Base-by-base conservation (phyloP, 75 land plant genomes). In the Chamaecyparis obtusa region DNA sequence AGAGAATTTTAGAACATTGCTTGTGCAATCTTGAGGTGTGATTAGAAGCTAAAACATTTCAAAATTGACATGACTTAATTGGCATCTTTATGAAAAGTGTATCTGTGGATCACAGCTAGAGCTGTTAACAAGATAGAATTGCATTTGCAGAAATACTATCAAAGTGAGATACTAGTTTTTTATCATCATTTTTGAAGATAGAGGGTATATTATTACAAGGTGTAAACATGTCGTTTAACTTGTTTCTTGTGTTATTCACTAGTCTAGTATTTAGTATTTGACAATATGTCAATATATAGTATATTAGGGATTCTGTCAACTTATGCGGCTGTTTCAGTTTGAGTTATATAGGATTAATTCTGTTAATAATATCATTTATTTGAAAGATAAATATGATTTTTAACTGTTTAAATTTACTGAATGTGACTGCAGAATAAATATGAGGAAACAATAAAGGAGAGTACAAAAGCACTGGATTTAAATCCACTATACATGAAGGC, bases 401-500 rank as follows among this genome's bases (percentile, higher is more conserved):
- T 64, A 64, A 64, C 69, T 64, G 69, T 7, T 6, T 27, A n/a
- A 24, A 24, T 24, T 86, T 85, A 35, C n/a, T 81, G 49, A 33
- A 41, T 76, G 21, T 83, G 9, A 84, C 75, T 83, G 36, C 89
- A 96, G 99, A 91, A 85, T 35, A 91, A 92, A 72, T 94, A 91
- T 86, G 89, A 93, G 64, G 96, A 94, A 49, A 89, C 97, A 67
- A 89, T 98, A 60, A 92, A 92, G 87, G 96, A 96, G 85, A 93
- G 96, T 89, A 92, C 95, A 48, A 95, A 96, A 90, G 97, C 99
- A 78, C 84, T 98, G 87, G 95, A 98, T 75, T 88, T 97, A 44
- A 95, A 97, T 88, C 99, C 99, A n/a, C 32, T 91, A 37, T 97
- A 98, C 88, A 54, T 90, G 87, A 98, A 98, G 89, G 99, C 99